These are phyloP conservation scores for Mortierella sp. DNA, from an alignment of 371 early-diverging fungal genomes.

Conservation along the genomic window DNA sequence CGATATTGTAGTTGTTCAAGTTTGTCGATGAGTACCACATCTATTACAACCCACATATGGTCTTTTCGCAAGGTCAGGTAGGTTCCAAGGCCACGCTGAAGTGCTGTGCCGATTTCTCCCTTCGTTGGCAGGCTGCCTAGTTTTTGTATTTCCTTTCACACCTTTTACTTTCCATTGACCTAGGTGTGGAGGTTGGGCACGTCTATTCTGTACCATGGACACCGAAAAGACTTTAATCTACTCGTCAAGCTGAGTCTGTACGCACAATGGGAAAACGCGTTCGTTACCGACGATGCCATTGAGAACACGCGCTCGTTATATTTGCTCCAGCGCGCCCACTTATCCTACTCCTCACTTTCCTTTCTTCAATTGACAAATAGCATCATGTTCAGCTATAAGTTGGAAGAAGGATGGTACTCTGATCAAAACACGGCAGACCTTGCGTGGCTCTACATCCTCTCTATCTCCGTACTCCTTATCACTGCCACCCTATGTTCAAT, in stretches of 20 bases:
- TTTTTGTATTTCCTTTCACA: no score
- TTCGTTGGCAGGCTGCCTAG: background rate
- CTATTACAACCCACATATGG: background rate
- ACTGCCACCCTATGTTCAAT: background rate
- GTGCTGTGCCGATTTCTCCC: background rate
- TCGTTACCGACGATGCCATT: background rate
- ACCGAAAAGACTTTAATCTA: background rate
- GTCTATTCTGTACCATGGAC: background rate
- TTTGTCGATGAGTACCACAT: background rate
- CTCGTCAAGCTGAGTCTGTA: constrained; percentile 1
- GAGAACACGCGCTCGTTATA: background rate
- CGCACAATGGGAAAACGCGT: background rate
- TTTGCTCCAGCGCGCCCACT: no score
- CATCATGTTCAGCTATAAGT: background rate
- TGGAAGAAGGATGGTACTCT: background rate
- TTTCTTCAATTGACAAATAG: background rate
- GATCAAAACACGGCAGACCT: background rate
- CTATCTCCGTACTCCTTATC: background rate
- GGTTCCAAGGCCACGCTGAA: background rate
- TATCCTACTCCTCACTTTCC: background rate
- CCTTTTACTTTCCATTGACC: background rate
- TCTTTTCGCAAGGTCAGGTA: background rate
- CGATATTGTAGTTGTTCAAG: background rate
- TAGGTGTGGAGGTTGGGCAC: background rate
- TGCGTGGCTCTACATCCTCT: background rate